phyloP scores from a whole-genome alignment of 2,329 filamentous ascomycete genomes.

The Apiospora rasikravindrae region DNA sequence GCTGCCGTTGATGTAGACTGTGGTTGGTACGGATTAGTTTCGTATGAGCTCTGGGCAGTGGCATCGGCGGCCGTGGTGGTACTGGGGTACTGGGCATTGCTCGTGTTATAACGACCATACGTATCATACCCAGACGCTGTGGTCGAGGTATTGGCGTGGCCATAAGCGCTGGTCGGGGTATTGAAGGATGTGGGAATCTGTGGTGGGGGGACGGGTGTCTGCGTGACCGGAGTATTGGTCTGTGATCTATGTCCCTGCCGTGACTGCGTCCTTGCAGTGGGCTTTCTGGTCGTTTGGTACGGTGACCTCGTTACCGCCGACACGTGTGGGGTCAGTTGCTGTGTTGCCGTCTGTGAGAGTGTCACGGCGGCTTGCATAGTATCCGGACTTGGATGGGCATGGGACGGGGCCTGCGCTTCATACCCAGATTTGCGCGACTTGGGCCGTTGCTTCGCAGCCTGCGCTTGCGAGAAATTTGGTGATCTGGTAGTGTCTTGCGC shows the following conservation, averaged over 20 bases:
- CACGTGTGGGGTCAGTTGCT: conserved; percentile 35
- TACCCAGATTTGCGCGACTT: conserved; percentile 32
- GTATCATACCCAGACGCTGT: conserved; percentile 34
- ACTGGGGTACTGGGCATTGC: conserved; percentile 26
- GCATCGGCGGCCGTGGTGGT: conserved; percentile 20
- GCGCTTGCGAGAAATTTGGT: conserved; percentile 30
- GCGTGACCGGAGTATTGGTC: conserved; percentile 34
- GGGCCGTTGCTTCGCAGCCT: conserved; percentile 31
- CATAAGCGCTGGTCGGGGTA: conserved; percentile 16
- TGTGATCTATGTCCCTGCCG: conserved; percentile 36
- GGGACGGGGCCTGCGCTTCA: conserved; percentile 24
- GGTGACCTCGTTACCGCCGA: conserved; percentile 36
- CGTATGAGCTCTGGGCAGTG: conserved; percentile 35
- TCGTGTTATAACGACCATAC: conserved; percentile 39
- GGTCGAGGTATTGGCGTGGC: conserved; percentile 29
- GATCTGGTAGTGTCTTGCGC: conserved; percentile 27
- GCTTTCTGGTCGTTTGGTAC: conserved; percentile 29
- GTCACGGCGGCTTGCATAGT: conserved; percentile 28
- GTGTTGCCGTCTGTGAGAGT: conserved; percentile 33
- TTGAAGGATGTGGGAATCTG: conserved; percentile 31
- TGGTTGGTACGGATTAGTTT: conserved; percentile 35
- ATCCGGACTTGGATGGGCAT: conserved; percentile 24
- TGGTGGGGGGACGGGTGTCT: conserved; percentile 33
- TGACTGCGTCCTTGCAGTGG: conserved; percentile 29
- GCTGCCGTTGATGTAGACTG: conserved; percentile 32